Base-by-base conservation (phyloP, 2,329 filamentous ascomycete genomes). In the Colletotrichum tabaci region DNA sequence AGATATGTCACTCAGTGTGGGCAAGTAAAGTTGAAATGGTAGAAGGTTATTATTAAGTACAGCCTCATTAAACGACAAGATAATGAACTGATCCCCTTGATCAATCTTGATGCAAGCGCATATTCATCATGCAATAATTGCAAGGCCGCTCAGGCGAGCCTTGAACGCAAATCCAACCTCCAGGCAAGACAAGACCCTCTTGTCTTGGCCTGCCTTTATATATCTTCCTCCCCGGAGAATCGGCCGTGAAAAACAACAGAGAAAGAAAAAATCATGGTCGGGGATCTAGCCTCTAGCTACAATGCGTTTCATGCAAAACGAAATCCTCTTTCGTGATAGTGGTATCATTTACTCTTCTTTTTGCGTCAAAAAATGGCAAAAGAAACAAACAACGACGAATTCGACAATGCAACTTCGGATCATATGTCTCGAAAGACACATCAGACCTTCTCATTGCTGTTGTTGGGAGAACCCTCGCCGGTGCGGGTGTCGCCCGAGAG, bases 401-500 rank as follows among this genome's bases (percentile, higher is more conserved):
- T 44, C 52, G 44, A 52, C 35, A 46, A 56, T 44, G 46, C 65
- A 46, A 9, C n/a, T 70, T 64, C 57, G 13, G 9, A 66, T 12
- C 40, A 44, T 38, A 18, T 23, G 57, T 61, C 47, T 30, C 30
- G 6, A 30, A 7, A 42, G 46, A 50, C 2, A 58, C 7, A 2
- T 72, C 53, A 64, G 53, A 63, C 69, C 69, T 72, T 72, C 30
- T 72, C 69, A 6, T 67, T 60, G 53, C 58, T 69, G 58, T 40
- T 60, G 53, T 23, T 68, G 40, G 65, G 69, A 2, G 69, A 72
- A 7, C 46, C 58, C 46, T 72, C 70, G 56, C 66, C 73, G 2
- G 67, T 71, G 58, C 64, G 67, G 18, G 73, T 73, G 21, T 73
- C 71, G 35, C 73, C 73, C 16, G 73, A 74, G 23, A 74, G 49